These are phyloP conservation scores for Cucumis hystrix DNA, from an alignment of 306 rosid species.

Conservation along the genomic window DNA sequence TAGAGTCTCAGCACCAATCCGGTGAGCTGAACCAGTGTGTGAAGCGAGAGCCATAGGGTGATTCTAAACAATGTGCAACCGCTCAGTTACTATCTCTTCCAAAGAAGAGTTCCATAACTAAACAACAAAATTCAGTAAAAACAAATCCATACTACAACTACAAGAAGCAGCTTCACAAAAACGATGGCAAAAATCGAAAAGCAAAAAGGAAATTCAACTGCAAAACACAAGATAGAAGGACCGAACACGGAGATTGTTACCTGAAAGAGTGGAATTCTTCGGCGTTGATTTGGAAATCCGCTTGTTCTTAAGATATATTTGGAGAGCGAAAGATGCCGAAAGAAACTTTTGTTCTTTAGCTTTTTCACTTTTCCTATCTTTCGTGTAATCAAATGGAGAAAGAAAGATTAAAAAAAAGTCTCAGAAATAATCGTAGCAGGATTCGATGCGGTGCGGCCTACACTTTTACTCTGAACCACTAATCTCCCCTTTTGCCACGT, in stretches of 20 bases:
- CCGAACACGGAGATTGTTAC: background rate
- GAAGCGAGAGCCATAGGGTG: conserved; percentile 44
- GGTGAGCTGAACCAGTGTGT: conserved; percentile 21
- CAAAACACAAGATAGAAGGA: background rate
- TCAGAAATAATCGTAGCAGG: background rate
- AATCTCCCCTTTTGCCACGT: background rate
- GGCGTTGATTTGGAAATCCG: background rate
- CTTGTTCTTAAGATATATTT: background rate
- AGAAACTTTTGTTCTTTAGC: no score
- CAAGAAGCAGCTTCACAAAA: background rate
- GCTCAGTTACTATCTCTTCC: background rate
- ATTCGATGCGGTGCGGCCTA: background rate
- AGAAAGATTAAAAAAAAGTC: background rate
- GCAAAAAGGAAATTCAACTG: background rate
- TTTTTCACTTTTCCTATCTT: background rate
- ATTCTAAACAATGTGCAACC: conserved; percentile 9
- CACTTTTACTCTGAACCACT: background rate
- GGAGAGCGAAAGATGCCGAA: conserved; percentile 4
- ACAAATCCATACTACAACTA: background rate
- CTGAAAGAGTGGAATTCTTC: background rate
- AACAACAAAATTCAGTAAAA: background rate
- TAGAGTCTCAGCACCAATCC: conserved; percentile 15
- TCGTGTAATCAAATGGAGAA: background rate
- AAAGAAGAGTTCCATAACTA: background rate
- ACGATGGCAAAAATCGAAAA: background rate